phyloP scores from a whole-genome alignment of 2,329 filamentous ascomycete species.

The Calonectria montana region DNA sequence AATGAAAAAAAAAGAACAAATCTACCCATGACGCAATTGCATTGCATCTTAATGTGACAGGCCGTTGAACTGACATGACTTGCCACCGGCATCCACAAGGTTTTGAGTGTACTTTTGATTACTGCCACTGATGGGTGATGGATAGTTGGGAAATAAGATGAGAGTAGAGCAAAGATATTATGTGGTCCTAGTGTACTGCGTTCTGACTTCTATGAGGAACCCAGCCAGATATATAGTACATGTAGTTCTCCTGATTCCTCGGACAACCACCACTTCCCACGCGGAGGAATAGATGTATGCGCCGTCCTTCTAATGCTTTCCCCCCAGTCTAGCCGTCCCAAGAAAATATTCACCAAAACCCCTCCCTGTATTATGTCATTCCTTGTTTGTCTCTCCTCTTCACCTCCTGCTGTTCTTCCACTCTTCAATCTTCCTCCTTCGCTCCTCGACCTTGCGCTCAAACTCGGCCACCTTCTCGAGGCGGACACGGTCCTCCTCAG shows the following conservation, averaged over 20 bases:
- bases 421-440: slow-evolving; percentile 59
- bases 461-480: slow-evolving; percentile 68
- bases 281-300: neutral
- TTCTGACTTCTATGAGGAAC: slow-evolving; percentile 11
- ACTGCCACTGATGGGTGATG: no score
- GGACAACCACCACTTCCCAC: neutral
- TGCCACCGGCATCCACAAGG: neutral
- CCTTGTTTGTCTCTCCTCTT: neutral
- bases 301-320: slow-evolving; percentile 16
- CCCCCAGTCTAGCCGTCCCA: slow-evolving; percentile 21
- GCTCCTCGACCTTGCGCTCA: slow-evolving; percentile 67
- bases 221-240: slow-evolving; percentile 17
- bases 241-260: neutral
- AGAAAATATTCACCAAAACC: slow-evolving; percentile 8
- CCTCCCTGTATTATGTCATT: neutral
- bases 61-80: neutral
- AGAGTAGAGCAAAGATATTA: slow-evolving; percentile 13
- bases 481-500: slow-evolving; percentile 65
- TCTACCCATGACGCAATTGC: slow-evolving; percentile 29
- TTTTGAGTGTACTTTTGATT: no score
- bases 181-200: slow-evolving; percentile 4
- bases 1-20: slow-evolving; percentile 41
- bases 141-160: neutral
- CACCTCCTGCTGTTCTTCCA: slow-evolving; percentile 47
- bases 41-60: slow-evolving; percentile 10